A percentile compares a stretch with the other conserved stretches of the same genome.
Evolutionary conservation across 176 grass and related monocot species (phyloP).

Genomic region (Raddia distichophylla): DNA sequence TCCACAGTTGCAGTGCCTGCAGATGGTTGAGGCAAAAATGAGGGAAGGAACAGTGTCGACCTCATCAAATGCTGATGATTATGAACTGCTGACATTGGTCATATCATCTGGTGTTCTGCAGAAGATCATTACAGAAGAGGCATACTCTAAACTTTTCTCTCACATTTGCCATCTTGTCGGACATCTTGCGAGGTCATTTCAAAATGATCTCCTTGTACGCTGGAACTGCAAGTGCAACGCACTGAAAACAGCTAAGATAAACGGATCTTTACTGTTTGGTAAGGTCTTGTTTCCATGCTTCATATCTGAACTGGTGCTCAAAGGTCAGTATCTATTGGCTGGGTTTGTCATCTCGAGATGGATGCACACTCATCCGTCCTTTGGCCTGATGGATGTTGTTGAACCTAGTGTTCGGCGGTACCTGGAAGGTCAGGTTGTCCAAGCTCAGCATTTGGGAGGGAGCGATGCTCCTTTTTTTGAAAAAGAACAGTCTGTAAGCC

Average conservation of each 20-base stretch:
- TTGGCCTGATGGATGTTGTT: constrained; percentile 74
- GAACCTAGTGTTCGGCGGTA: constrained; percentile 59
- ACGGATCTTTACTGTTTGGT: constrained; percentile 48
- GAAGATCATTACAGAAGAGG: constrained; percentile 41
- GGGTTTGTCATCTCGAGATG: constrained; percentile 79
- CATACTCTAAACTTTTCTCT: constrained; percentile 62
- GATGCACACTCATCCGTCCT: constrained; percentile 79
- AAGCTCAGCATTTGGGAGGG: constrained; percentile 45
- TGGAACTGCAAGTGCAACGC: constrained; percentile 23
- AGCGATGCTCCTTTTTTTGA: constrained; percentile 6
- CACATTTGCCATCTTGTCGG: constrained; percentile 69
- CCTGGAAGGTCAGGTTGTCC: constrained; percentile 65
- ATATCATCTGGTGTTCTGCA: constrained; percentile 61
- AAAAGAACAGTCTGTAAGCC: constrained; percentile 37
- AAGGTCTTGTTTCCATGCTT: constrained; percentile 74
- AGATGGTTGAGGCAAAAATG: constrained; percentile 66
- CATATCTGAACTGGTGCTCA: constrained; percentile 70
- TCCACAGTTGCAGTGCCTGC: constrained; percentile 59
- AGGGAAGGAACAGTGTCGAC: constrained; percentile 57
- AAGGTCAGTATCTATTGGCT: constrained; percentile 69
- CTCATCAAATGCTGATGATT: constrained; percentile 52
- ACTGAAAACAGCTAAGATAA: constrained; percentile 8
- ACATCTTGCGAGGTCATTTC: constrained; percentile 58
- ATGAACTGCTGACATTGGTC: constrained; percentile 66
- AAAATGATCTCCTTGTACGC: constrained; percentile 50